Evolutionary conservation across 2,329 filamentous ascomycete genomes (phyloP), one percentile per base, ranked within the genome.

Genomic region (Fusarium sp.): DNA sequence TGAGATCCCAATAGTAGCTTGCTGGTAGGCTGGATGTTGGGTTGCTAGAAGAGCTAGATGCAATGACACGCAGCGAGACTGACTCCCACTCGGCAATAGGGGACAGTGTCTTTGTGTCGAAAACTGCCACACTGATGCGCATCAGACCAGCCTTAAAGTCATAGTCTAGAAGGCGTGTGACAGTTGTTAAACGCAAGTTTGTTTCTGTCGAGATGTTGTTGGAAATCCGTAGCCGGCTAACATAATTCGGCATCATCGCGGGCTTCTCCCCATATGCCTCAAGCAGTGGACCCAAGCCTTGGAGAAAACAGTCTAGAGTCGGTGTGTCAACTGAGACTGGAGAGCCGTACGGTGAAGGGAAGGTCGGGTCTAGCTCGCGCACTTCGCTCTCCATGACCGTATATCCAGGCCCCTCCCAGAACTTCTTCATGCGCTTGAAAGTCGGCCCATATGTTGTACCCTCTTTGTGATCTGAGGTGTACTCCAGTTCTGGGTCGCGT

Each of bases 241-340:
- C 61, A 53, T 77, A 75, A 44, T 74, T 78, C 15, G 76, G 75
- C 74, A 78, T 75, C 50, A 71, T 59, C 17, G 74, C 74, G 6
- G 69, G 69, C 42, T 59, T 58, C 43, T 65, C 60, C 34, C 71
- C 71, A 22, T 75, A 66, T 10, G 61, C 62, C 17, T 66, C 44
- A 33, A 69, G 69, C 6, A 77, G 63, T 24, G 71, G 69, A 15
- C 66, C 69, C 6, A 61, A 44, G 8, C 72, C 75, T 49, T 75
- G 75, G n/a, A 77, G 66, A 18, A 75, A 72, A 11, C 63, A 60
- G 45, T 77, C 76, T 20, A 77, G 48, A 1, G 74, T 78, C 31
- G 76, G 74, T 20, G 76, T 67, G 43, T 77, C 74, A 11, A 74
- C 71, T 2, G 72, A 63, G 15, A 73, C 62, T 18, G 62, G 71